phyloP scores from a whole-genome alignment of 768 basidiomycete genomes.

The Psilocybe subaeruginosa region DNA sequence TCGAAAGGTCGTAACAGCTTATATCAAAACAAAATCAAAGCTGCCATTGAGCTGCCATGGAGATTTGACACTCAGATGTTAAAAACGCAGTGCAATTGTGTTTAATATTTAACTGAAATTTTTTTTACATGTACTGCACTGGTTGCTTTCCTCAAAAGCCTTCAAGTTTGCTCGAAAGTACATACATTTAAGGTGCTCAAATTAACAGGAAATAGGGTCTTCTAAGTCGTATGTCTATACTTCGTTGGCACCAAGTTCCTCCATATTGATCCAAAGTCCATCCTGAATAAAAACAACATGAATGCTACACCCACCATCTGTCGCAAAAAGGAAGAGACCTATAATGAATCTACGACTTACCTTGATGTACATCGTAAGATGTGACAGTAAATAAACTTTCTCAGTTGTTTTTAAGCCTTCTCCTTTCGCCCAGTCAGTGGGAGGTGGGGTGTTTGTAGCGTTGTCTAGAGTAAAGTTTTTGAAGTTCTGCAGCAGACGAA shows the following conservation, averaged over 20 bases:
- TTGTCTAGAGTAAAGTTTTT: slow-evolving; percentile 44
- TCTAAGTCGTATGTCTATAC: not conserved
- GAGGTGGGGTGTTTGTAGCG: slow-evolving; percentile 23
- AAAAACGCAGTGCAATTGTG: too few relatives aligned
- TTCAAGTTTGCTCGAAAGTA: too few relatives aligned
- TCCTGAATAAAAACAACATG: slow-evolving; percentile 4
- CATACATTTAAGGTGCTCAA: too few relatives aligned
- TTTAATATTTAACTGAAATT: too few relatives aligned
- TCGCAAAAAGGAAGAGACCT: not conserved
- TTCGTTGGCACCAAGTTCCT: not conserved
- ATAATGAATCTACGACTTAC: slow-evolving; percentile 9
- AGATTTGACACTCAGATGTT: too few relatives aligned
- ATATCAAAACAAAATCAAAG: too few relatives aligned
- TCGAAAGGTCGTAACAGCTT: too few relatives aligned
- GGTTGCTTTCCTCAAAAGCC: too few relatives aligned
- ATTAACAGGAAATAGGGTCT: not conserved
- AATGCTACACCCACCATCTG: not conserved
- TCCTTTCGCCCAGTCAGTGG: slow-evolving; percentile 46
- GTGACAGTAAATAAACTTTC: slow-evolving; percentile 34
- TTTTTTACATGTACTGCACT: too few relatives aligned
- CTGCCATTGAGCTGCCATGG: too few relatives aligned
- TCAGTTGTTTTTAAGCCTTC: slow-evolving; percentile 39
- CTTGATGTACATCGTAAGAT: slow-evolving; percentile 48
- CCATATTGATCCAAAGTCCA: slow-evolving; percentile 20
- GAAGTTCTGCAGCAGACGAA: slow-evolving; percentile 54